phyloP scores from a whole-genome alignment of 2,329 filamentous ascomycete genomes.

The Scedosporium apiospermum region DNA sequence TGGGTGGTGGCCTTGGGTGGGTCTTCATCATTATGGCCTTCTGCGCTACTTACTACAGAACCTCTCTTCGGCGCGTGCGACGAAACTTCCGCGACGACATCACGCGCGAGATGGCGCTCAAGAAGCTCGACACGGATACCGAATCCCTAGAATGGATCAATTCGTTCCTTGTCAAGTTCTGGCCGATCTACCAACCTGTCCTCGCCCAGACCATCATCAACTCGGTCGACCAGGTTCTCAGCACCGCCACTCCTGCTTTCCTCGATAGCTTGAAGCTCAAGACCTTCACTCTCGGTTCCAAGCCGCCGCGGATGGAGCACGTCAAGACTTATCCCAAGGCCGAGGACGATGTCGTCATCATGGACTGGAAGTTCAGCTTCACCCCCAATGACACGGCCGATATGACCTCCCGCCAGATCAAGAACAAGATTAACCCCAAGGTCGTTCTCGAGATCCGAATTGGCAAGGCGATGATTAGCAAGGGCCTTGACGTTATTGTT shows the following conservation, averaged over 20 bases:
- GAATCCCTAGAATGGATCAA: slow-evolving; percentile 99
- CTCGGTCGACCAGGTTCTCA: slow-evolving; percentile 92
- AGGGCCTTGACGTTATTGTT: slow-evolving; percentile 93
- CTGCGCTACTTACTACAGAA: slow-evolving; percentile 93
- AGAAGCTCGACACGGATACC: slow-evolving; percentile 76
- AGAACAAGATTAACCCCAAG: slow-evolving; percentile 95
- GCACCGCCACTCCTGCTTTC: slow-evolving; percentile 82
- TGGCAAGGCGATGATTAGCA: slow-evolving; percentile 94
- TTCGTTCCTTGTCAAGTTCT: slow-evolving; percentile 96
- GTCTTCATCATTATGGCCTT: slow-evolving; percentile 85
- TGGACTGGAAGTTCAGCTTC: slow-evolving; percentile 99
- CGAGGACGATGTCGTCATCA: slow-evolving; percentile 89
- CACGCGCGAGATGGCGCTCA: slow-evolving; percentile 77
- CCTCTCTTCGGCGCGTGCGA: slow-evolving; percentile 83
- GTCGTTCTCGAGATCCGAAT: slow-evolving; percentile 89
- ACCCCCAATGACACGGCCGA: slow-evolving; percentile 90
- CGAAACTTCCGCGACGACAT: slow-evolving; percentile 95
- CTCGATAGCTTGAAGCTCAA: slow-evolving; percentile 90
- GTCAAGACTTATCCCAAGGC: slow-evolving; percentile 97
- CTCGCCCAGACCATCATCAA: slow-evolving; percentile 86
- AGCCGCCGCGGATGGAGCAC: slow-evolving; percentile 91
- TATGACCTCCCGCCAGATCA: slow-evolving; percentile 80
- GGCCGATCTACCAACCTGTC: slow-evolving; percentile 96
- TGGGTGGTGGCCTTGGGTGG: slow-evolving; percentile 90
- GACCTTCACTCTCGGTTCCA: slow-evolving; percentile 87